These are phyloP conservation scores for Heimioporus sp. DNA, from an alignment of 768 basidiomycete genomes.

Conservation along the genomic window DNA sequence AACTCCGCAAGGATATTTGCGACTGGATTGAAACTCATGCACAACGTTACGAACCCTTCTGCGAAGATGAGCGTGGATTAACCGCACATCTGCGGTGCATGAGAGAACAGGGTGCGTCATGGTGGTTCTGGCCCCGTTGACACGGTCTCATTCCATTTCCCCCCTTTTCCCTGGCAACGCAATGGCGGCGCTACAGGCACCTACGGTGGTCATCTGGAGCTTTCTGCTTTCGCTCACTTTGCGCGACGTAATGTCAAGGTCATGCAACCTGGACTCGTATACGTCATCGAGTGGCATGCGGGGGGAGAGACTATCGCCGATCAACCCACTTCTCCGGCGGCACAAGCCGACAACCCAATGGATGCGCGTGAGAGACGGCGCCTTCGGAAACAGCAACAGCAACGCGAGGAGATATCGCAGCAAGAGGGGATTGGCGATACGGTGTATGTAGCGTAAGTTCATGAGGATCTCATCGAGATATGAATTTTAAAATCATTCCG, in stretches of 20 bases:
- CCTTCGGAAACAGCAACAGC: slow-evolving; percentile 38
- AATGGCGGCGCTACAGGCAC: slow-evolving; percentile 50
- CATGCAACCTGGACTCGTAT: slow-evolving; percentile 87
- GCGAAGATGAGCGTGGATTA: slow-evolving; percentile 80
- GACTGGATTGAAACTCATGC: slow-evolving; percentile 74
- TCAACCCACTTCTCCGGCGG: slow-evolving; percentile 24
- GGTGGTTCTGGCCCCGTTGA: not conserved
- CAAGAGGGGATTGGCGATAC: slow-evolving; percentile 36
- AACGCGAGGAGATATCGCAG: slow-evolving; percentile 20
- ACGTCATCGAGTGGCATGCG: slow-evolving; percentile 81
- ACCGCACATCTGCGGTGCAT: slow-evolving; percentile 73
- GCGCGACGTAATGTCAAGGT: slow-evolving; percentile 81
- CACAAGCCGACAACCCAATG: slow-evolving; percentile 21
- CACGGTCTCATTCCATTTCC: slow-evolving; percentile 9
- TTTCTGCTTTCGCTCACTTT: slow-evolving; percentile 90
- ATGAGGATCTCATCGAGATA: slow-evolving; percentile 7
- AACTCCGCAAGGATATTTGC: slow-evolving; percentile 74
- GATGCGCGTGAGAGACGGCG: slow-evolving; percentile 47
- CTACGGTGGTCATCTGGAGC: slow-evolving; percentile 90
- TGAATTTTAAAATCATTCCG: not conserved
- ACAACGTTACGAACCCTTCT: slow-evolving; percentile 80
- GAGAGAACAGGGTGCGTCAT: slow-evolving; percentile 65
- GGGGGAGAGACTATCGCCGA: slow-evolving; percentile 44
- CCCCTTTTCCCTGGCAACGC: slow-evolving; percentile 3
- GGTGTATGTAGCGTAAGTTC: slow-evolving; percentile 82